Percentiles rank a stretch among this genome's conserved stretches.
Conservation (phyloP, 768 basidiomycete genomes). For the Coprinopsis cinerea region DNA sequence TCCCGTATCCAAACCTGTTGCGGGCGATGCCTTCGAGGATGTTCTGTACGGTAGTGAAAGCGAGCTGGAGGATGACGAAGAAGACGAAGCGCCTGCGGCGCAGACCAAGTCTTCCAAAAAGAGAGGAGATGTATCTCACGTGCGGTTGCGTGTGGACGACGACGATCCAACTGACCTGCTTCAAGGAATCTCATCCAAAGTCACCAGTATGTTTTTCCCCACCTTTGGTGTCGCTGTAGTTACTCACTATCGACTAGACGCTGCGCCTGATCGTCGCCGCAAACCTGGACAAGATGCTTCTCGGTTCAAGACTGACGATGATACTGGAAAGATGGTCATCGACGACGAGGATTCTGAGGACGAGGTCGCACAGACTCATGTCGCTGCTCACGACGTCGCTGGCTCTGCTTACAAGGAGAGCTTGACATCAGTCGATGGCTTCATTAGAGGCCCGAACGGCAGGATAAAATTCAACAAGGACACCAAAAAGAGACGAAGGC, state of each 20-base stretch:
- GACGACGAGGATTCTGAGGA: conserved; percentile 51
- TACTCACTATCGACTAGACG: conserved; percentile 25
- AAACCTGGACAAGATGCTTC: conserved; percentile 85
- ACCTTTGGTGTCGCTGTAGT: background rate
- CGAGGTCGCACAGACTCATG: conserved; percentile 30
- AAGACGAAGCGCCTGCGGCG: conserved; percentile 36
- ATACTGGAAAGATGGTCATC: conserved; percentile 77
- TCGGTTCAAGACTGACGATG: conserved; percentile 82
- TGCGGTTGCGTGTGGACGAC: conserved; percentile 74
- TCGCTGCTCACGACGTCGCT: conserved; percentile 42
- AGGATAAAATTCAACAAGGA: conserved; percentile 94
- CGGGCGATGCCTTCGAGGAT: conserved; percentile 93
- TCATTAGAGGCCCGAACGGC: conserved; percentile 78
- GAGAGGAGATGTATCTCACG: conserved; percentile 11
- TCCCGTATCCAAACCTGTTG: conserved; percentile 38
- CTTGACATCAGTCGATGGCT: conserved; percentile 83
- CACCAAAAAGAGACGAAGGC: conserved; percentile 85
- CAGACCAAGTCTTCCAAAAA: conserved; percentile 24
- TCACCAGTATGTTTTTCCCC: conserved; percentile 54
- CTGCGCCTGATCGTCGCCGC: conserved; percentile 45
- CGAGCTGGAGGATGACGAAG: conserved; percentile 70
- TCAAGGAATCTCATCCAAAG: conserved; percentile 64
- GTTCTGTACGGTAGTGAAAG: conserved; percentile 96
- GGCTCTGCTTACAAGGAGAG: conserved; percentile 83
- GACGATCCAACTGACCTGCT: conserved; percentile 96